These are phyloP conservation scores for Fagus sylvatica DNA, from an alignment of 306 rosid genomes.

Conservation along the genomic window DNA sequence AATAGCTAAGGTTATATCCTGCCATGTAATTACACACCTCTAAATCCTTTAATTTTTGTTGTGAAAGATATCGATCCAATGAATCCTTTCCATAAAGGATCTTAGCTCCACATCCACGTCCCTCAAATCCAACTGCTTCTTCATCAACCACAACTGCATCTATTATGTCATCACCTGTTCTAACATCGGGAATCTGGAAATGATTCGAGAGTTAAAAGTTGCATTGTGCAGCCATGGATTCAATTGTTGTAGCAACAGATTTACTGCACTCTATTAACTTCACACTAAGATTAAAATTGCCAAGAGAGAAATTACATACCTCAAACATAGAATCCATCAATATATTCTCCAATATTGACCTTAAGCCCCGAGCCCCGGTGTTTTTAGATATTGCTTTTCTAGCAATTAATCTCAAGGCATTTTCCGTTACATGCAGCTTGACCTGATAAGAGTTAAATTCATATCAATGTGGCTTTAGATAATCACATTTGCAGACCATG, in stretches of 20 bases:
- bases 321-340: conserved; percentile 97
- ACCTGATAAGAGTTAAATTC: conserved; percentile 56
- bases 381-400: conserved; percentile 82
- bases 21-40: conserved; percentile 41
- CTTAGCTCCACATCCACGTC: conserved; percentile 63
- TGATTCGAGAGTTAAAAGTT: not conserved
- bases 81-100: conserved; percentile 79
- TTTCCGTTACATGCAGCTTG: conserved; percentile 71
- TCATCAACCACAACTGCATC: conserved; percentile 88
- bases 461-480: conserved; percentile 18
- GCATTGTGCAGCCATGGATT: not conserved
- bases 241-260: too few relatives aligned
- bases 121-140: conserved; percentile 62
- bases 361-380: conserved; percentile 90
- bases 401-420: conserved; percentile 69
- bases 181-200: conserved; percentile 82
- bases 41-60: conserved; percentile 39
- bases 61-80: conserved; percentile 62
- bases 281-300: too few relatives aligned
- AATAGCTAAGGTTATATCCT: conserved; percentile 1
- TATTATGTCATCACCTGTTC: conserved; percentile 69
- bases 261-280: not conserved
- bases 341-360: conserved; percentile 73
- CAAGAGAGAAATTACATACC: conserved; percentile 45
- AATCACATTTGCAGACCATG: conserved; percentile 4